Evolutionary conservation across 306 rosid genomes (phyloP), one percentile per base, ranked within the genome.

Genomic region (Quercus variabilis): DNA sequence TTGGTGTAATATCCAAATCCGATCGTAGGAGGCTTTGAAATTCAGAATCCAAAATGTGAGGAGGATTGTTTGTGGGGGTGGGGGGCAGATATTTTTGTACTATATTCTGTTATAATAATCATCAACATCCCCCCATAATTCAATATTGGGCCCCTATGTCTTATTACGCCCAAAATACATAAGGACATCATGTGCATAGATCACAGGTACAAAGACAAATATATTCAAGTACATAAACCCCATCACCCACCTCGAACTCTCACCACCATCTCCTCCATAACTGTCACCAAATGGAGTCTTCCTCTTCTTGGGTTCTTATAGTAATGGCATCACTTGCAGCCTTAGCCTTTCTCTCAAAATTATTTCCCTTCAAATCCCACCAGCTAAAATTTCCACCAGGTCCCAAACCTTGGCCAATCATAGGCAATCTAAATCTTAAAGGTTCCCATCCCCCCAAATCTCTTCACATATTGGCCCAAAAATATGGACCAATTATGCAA

Each of bases 351-450:
- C 11, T 83, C 62, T 51, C 82, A 69, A 74, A 79, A 19, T 0
- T n/a, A 8, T 23, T 74, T 6, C 13, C 70, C 17, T 68, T 25
- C 41, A 35, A 19, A 76, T 52, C 3, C 60, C 46, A 38, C 11
- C 46, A 7, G 46, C 46, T 38, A 38, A 79, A 76, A 2, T 71
- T 33, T 28, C 81, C 86, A 43, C 88, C 88, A 7, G 90, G 87
- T 69, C 90, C 90, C 17, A 87, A 87, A 74, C 83, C 88, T 41
- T 84, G 85, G 88, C 88, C 88, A 1, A 57, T 87, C 46, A 79
- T 82, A 15, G 90, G 90, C 11, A 38, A 38, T 38, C 46, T 38
- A 38, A 38, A 38, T 38, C 46, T 38, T 38, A 38, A 38, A 38
- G 46, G 46, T 7, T 38, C 46, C 46, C 46, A 38, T 38, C 46